Evolutionary conservation across 257 asterid species (phyloP), one percentile per base, ranked within the genome.

Genomic region (Ilex asprella): DNA sequence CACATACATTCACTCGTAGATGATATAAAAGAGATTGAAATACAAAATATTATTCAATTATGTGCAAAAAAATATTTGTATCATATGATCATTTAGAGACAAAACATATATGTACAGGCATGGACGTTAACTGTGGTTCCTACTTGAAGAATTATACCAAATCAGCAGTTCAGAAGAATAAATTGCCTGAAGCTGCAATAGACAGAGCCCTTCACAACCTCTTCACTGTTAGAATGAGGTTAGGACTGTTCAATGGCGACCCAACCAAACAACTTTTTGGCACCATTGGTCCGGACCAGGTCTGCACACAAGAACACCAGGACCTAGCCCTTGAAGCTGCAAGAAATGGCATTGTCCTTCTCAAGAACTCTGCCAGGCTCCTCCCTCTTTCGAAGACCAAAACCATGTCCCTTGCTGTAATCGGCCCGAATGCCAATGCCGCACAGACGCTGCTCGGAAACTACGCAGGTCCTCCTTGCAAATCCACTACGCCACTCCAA

Each of bases 201-300:
- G 86, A 91, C 82, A 68, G 90, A 64, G 98, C 98, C 67, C 88
- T 91, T 58, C 86, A 82, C 80, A 88, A 91, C 73, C 82, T 81
- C 12, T 88, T 91, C 60, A 7, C 83, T 1, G 79, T 89, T 10
- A 72, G 95, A n/a, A 88, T 91, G 95, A 79, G 98, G 57, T 65
- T 88, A 10, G 95, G 96, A 53, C 31, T 88, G 60, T 88, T 91
- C 77, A 61, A 88, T 39, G 98, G 98, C 1, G 66, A 79, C 55
- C 96, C 90, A 2, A 77, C 10, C 39, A 77, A 63, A 10, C 80
- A 69, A 5, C 51, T 41, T 2, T 91, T 46, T 16, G 94, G 95
- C 14, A 64, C 73, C 73, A 65, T 91, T 30, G 82, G 91, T 10
- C 72, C 84, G 0, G 60, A 72, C 49, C 80, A 82, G 13, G 88